Evolutionary conservation across 805 yeast species (phyloP), one percentile per base, ranked within the genome.

Genomic region (Saccharomycopsis sp.): DNA sequence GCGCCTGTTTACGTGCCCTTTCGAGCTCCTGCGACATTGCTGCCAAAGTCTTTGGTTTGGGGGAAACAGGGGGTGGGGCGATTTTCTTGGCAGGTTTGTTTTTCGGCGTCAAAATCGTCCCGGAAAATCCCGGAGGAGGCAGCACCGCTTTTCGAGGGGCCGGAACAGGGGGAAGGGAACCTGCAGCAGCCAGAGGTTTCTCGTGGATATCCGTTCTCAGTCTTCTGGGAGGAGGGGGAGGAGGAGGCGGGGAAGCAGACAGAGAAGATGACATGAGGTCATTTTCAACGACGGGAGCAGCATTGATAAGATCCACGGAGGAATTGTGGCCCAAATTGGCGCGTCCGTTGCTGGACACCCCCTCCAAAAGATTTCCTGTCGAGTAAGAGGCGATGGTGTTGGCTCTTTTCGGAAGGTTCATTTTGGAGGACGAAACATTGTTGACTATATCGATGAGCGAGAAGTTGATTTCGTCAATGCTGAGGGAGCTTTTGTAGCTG

Each of bases 401-500:
- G 3, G 51, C 50, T 2, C 52, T n/a, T 29, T 16, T 37, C 1
- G 56, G 41, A 1, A 29, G 20, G 15, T 37, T 54, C 5, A 54
- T 59, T 58, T 50, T 48, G 62, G 65, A 14, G 63, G 34, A 40
- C 62, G 64, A 9, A 63, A 54, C 29, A 64, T 55, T 48, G 65
- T 53, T 53, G 48, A 63, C 59, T 12, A 57, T 57, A 46, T 66
- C 59, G n/a, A 66, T 53, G 9, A 69, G 59, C 2, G 65, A 53
- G 2, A 62, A 55, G 40, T 63, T 65, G 15, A 63, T 53, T 20
- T 68, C 72, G 29, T 68, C 67, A 1, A 47, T 46, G 12, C 34
- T 23, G 57, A 73, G 72, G 2, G 64, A 59, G 1, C 64, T 67
- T 54, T 84, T 81, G 61, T 81, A 83, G 53, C 75, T 79, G 41